Conservation (phyloP, 768 basidiomycete genomes). For the Rhodotorula taiwanensis region DNA sequence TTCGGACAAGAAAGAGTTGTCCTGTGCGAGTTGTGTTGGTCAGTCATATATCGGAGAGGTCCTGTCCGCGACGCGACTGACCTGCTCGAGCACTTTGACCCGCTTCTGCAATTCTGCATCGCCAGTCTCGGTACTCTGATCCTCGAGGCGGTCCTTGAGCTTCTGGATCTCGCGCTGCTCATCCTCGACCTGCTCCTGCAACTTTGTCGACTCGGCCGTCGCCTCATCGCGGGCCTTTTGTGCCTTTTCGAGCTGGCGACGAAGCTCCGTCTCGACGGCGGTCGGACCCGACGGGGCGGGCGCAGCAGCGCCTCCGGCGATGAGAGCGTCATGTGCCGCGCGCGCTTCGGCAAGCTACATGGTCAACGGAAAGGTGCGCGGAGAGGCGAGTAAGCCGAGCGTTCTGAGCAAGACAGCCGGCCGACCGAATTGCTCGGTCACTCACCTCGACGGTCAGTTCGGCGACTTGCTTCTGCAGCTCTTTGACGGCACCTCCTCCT, state of each 20-base stretch:
- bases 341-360: background rate
- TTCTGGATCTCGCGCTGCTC: background rate
- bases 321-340: background rate
- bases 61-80: no score
- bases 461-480: slow-evolving; percentile 1
- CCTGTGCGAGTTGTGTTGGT: background rate
- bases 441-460: background rate
- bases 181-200: background rate
- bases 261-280: no score
- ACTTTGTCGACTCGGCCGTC: background rate
- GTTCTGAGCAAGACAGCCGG: no score
- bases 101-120: background rate
- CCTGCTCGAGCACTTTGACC: no score
- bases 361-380: no score
- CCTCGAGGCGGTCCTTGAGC: background rate
- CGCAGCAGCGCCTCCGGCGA: background rate
- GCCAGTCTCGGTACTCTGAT: background rate
- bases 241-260: no score
- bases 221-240: background rate
- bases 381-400: background rate
- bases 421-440: background rate
- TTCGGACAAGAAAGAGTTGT: background rate
- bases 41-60: no score
- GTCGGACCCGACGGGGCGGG: no score
- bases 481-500: background rate